Evolutionary conservation across 2,329 filamentous ascomycete genomes (phyloP), one percentile per base, ranked within the genome.

Genomic region (Colletotrichum australisinense): DNA sequence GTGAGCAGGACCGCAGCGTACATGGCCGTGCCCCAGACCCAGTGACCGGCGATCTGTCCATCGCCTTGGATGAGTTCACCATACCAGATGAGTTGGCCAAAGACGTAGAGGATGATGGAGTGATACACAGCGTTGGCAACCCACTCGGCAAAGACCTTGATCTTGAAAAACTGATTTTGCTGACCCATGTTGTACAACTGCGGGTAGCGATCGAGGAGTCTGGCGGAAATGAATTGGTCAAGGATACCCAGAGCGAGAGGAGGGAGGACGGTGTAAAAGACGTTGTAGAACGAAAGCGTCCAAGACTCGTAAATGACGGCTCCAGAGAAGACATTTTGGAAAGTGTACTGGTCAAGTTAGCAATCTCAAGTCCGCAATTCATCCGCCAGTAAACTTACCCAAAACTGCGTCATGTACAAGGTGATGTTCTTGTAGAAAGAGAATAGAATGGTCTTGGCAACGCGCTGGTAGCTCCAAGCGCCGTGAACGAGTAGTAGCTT

Each of bases 381-480:
- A 30, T 11, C 5, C 4, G 26, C 19, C 28, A 52, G 42, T 19
- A 26, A 49, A 86, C 92, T 86, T 87, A 95, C 93, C 95, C 97
- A 99, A 82, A 99, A 99, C 81, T 99, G 97, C 73, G 97, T 99
- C 93, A 99, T 95, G 85, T 98, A 99, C 74, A 99, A 88, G 24
- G 95, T 93, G 77, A 98, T 98, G 85, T 99, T 99, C 88, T 99
- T 99, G 88, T 99, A 99, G 83, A 98, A 99, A 7, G 97, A 98
- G 85, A 98, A 99, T 75, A 99, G 84, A 78, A 99, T 98, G 72
- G 97, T 95, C 85, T 97, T 98, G 88, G 94, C 96, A 81, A 99
- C 93, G 72, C 97, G 93, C 82, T 98, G 96, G 81, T 99, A 99
- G 81, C 95, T 97, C 97, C 97, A 99, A 6, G 95, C 93, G 28